Conservation (phyloP, 2,329 filamentous ascomycete species). For the Hypoxylon sp. region DNA sequence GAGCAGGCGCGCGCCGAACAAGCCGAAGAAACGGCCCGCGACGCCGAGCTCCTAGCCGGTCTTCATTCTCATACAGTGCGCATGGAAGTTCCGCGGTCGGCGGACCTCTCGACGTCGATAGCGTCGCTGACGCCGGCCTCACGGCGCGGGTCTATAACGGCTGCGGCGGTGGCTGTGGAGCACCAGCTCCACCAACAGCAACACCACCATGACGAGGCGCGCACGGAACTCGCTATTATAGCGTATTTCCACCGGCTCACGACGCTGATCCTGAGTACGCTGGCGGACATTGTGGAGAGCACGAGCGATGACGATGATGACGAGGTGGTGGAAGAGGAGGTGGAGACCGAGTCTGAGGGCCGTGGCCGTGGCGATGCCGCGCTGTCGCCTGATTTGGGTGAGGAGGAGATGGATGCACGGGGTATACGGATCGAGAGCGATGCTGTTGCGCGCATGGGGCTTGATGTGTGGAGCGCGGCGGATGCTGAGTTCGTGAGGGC, state of each 20-base stretch:
- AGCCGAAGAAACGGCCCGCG: slow-evolving; percentile 69
- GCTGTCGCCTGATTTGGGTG: slow-evolving; percentile 46
- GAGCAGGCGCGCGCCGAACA: slow-evolving; percentile 76
- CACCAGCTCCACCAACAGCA: no score
- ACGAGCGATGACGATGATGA: slow-evolving; percentile 55
- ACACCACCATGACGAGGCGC: slow-evolving; percentile 61
- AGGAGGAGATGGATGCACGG: slow-evolving; percentile 56
- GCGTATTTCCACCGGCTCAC: slow-evolving; percentile 87
- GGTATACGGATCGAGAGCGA: slow-evolving; percentile 72
- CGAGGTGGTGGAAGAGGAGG: slow-evolving; percentile 59
- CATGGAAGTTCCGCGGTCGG: slow-evolving; percentile 53
- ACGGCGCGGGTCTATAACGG: slow-evolving; percentile 47
- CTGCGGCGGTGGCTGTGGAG: no score
- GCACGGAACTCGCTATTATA: slow-evolving; percentile 78
- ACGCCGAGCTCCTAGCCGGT: slow-evolving; percentile 70
- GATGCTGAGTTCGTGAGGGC: slow-evolving; percentile 79
- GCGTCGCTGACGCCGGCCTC: slow-evolving; percentile 61
- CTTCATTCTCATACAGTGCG: slow-evolving; percentile 56
- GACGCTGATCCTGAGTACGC: slow-evolving; percentile 71
- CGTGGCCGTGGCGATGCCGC: slow-evolving; percentile 40
- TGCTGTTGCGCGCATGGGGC: slow-evolving; percentile 78
- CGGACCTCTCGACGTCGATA: slow-evolving; percentile 61
- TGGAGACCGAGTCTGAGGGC: slow-evolving; percentile 56
- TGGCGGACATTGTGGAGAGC: slow-evolving; percentile 72
- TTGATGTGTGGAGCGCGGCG: slow-evolving; percentile 81